Base-by-base conservation (phyloP, 139 green algal genomes). In the Chlamydomonas sphaeroides region DNA sequence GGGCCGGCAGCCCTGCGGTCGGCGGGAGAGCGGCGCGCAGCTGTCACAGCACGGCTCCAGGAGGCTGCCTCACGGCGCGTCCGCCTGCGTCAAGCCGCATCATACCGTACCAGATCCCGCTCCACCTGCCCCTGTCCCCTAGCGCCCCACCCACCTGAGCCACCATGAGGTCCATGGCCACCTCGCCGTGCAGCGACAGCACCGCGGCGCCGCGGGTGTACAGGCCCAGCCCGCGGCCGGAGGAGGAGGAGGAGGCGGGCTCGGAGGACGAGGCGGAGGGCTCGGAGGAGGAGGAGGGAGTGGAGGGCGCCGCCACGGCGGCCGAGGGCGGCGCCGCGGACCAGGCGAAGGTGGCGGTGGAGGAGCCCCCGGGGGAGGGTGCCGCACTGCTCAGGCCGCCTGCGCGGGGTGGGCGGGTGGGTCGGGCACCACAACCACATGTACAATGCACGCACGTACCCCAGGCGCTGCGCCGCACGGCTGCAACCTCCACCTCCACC, bases 81-180 rank as follows among this genome's bases (percentile, higher is more conserved):
- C n/a, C n/a, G n/a, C n/a, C n/a, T n/a, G n/a, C n/a, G n/a, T n/a
- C n/a, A n/a, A n/a, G n/a, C n/a, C n/a, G n/a, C n/a, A n/a, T n/a
- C n/a, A n/a, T n/a, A n/a, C n/a, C n/a, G n/a, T n/a, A n/a, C n/a
- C n/a, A n/a, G n/a, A n/a, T n/a, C n/a, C n/a, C n/a, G n/a, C n/a
- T n/a, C n/a, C n/a, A n/a, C n/a, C n/a, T n/a, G n/a, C n/a, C n/a
- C n/a, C n/a, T n/a, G n/a, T n/a, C n/a, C n/a, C n/a, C n/a, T n/a
- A n/a, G n/a, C n/a, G n/a, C n/a, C n/a, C n/a, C n/a, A n/a, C 84
- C 61, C 69, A 88, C 88, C 79, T 93, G 90, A 18, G 90, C 90
- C 11, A 93, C 79, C 10, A 93, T 75, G 68, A 90, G 83, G 49
- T 93, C 88, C 80, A 93, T 88, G 10, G 49, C 57, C 4, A 92